Base-by-base conservation (phyloP, 306 rosid genomes). In the Corylus heterophylla region DNA sequence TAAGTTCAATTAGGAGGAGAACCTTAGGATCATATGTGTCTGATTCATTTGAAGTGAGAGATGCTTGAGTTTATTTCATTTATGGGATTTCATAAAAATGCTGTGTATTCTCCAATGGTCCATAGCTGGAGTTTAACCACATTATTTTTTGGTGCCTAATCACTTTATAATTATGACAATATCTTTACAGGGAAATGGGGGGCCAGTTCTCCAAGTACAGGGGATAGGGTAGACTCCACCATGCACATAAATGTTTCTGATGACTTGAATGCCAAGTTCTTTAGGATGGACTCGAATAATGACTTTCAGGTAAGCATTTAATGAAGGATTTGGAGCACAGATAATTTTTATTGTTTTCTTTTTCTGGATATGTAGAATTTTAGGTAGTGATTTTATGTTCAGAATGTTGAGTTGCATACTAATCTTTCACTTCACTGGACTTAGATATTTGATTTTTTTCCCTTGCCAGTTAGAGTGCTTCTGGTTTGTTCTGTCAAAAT, bases 141-240 rank as follows among this genome's bases (percentile, higher is more conserved):
- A 1, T 63, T 44, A 10, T 42, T 78, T 11, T 11, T 58, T 73
- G 42, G 39, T 76, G 54, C 80, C 54, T 72, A 70, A 73, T 74
- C n/a, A 59, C 25, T 77, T 54, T 78, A 79, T 82, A 68, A 75
- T 54, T 69, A 7, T 56, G 62, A 56, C 82, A 69, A 69, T 76
- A 69, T 80, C 27, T 71, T 61, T 87, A 70, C 89, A 95, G 98
- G 87, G 74, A 84, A 83, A 80, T 68, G 87, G 87, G 81, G 80
- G 78, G 87, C 69, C 77, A 77, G 81, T 82, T 85, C 80, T 82
- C 92, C 77, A 80, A 79, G 76, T 68, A 72, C 83, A 76, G 85
- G 52, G n/a, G 68, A 78, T 49, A 58, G 81, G 76, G 66, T 83
- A 80, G 85, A 79, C 77, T 86, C 86, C 77, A 66, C 56, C 70